Evolutionary conservation across 345 rosid species (phyloP).

Genomic region (Clarkia xantiana): DNA sequence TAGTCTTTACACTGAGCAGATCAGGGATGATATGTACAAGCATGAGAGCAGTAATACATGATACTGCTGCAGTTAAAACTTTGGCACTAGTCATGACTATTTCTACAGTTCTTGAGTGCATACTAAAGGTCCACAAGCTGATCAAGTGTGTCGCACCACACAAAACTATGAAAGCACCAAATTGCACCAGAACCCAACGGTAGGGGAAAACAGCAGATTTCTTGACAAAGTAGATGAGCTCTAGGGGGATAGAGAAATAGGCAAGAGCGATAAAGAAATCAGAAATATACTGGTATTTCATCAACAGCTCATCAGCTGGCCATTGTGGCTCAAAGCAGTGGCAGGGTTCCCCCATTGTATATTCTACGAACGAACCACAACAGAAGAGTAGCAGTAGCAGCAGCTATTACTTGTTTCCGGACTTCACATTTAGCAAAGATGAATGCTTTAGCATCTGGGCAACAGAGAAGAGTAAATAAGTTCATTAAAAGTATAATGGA

Average conservation of each 20-base stretch:
- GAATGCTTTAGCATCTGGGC: background rate
- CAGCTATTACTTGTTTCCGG: no score
- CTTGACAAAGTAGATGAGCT: conserved; percentile 91
- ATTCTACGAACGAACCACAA: conserved; percentile 12
- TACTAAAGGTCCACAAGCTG: conserved; percentile 74
- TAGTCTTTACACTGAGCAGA: conserved; percentile 74
- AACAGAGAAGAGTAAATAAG: conserved; percentile 16
- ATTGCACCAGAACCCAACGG: conserved; percentile 98
- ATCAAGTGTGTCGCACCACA: conserved; percentile 97
- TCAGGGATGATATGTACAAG: conserved; percentile 98
- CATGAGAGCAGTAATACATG: conserved; percentile 92
- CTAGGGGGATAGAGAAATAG: conserved; percentile 91
- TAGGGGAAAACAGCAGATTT: conserved; percentile 88
- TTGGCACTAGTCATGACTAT: conserved; percentile 74
- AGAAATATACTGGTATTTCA: conserved; percentile 94
- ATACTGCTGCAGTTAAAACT: conserved; percentile 71
- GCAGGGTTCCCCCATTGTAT: conserved; percentile 41
- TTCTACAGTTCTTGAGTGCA: conserved; percentile 67
- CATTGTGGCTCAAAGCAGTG: conserved; percentile 90
- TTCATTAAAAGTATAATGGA: background rate
- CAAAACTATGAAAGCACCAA: conserved; percentile 97
- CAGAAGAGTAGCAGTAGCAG: background rate
- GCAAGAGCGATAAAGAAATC: conserved; percentile 98
- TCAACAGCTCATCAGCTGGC: conserved; percentile 83
- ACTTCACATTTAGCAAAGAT: conserved; percentile 2